Percentiles rank a stretch among this genome's conserved stretches.
Evolutionary conservation across 2,329 filamentous ascomycete species (phyloP).

Genomic region (Neodidymelliopsis sp.): DNA sequence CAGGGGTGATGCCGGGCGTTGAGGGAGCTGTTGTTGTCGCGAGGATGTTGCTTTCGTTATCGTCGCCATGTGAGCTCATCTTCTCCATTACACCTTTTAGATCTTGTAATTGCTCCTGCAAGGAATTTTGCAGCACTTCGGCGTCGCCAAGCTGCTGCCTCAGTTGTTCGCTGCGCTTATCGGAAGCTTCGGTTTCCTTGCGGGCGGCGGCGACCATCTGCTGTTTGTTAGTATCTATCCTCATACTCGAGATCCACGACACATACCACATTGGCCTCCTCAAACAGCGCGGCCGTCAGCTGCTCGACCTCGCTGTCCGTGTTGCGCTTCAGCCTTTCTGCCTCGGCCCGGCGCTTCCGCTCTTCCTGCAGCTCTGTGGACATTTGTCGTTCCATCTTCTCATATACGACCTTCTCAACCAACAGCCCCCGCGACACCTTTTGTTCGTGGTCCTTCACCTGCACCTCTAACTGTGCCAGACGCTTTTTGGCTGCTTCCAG

Average conservation of each 20-base stretch:
- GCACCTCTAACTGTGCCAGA: constrained; percentile 72
- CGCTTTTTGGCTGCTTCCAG: constrained; percentile 75
- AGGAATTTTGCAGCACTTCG: constrained; percentile 82
- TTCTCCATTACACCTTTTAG: constrained; percentile 92
- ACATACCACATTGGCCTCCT: constrained; percentile 87
- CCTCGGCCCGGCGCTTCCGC: constrained; percentile 49
- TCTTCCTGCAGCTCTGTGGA: constrained; percentile 53
- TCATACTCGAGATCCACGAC: neutral
- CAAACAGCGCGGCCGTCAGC: constrained; percentile 90
- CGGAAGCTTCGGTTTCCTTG: constrained; percentile 79
- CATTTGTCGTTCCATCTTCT: constrained; percentile 58
- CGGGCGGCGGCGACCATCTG: constrained; percentile 92
- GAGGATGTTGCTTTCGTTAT: constrained; percentile 73
- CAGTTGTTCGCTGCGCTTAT: constrained; percentile 87
- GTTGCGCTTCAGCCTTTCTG: constrained; percentile 75
- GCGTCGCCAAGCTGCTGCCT: constrained; percentile 85
- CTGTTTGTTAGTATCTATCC: constrained; percentile 22
- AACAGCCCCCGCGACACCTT: constrained; percentile 76
- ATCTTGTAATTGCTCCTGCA: constrained; percentile 91
- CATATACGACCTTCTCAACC: constrained; percentile 76
- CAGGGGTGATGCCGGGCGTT: constrained; percentile 71
- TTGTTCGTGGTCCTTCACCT: constrained; percentile 73
- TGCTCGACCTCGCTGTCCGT: constrained; percentile 94
- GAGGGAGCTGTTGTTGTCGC: constrained; percentile 71
- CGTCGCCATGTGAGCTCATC: constrained; percentile 77